phyloP scores from a whole-genome alignment of 2,329 filamentous ascomycete species.

The Sarocladiaceae sp. region DNA sequence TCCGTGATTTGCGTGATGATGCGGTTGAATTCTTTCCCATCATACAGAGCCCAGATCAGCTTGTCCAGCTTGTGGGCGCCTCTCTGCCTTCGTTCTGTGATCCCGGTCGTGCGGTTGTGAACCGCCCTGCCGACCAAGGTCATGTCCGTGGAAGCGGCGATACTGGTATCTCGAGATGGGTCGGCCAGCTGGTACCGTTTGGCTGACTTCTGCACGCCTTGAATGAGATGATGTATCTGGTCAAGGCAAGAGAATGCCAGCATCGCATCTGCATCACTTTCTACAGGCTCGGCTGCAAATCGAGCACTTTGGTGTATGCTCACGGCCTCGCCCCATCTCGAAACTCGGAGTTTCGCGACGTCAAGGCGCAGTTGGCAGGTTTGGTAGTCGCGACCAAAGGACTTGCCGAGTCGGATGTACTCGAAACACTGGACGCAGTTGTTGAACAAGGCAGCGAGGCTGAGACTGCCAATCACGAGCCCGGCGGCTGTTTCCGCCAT shows the following conservation, averaged over 20 bases:
- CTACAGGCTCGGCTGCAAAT: conserved; percentile 12
- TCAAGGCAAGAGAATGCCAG: conserved; percentile 13
- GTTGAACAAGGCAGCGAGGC: conserved; percentile 30
- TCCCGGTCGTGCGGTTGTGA: background rate
- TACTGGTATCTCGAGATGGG: conserved; percentile 10
- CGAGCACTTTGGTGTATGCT: conserved; percentile 23
- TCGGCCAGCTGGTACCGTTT: conserved; percentile 17
- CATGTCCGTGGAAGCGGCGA: conserved; percentile 3
- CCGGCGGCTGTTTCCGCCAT: conserved; percentile 16
- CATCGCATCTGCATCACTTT: background rate
- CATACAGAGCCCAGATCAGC: conserved; percentile 19
- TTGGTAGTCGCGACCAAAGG: conserved; percentile 29
- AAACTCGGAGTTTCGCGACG: conserved; percentile 24
- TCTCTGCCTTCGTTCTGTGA: conserved; percentile 13
- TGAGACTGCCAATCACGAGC: conserved; percentile 23
- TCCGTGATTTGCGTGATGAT: conserved; percentile 18
- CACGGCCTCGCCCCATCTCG: conserved; percentile 29
- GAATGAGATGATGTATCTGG: conserved; percentile 22
- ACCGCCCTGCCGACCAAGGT: background rate
- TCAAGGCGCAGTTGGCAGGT: conserved; percentile 27
- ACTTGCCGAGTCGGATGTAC: conserved; percentile 31
- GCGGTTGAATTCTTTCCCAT: conserved; percentile 17
- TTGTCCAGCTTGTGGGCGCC: conserved; percentile 17
- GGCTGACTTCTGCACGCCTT: conserved; percentile 17
- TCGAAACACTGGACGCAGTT: conserved; percentile 35